phyloP scores from a whole-genome alignment of 2,329 filamentous ascomycete species.

The Coniochaeta sp. region DNA sequence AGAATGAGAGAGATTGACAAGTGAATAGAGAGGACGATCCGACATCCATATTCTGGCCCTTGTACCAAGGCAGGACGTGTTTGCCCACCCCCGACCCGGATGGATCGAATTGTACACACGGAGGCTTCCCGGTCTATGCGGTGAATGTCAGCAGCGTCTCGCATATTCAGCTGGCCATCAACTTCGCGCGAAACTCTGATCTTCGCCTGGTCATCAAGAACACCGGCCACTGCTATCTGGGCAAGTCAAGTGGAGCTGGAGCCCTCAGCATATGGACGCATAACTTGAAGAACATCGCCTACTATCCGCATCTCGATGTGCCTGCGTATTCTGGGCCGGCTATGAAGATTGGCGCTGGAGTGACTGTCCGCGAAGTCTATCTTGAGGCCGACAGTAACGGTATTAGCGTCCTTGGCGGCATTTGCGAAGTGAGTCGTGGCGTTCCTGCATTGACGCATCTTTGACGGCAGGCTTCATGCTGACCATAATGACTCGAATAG shows the following conservation, averaged over 20 bases:
- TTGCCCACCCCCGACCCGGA: slow-evolving; percentile 7
- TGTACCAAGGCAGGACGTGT: slow-evolving; percentile 9
- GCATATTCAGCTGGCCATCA: slow-evolving; percentile 27
- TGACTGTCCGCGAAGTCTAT: slow-evolving; percentile 25
- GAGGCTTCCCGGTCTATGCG: slow-evolving; percentile 26
- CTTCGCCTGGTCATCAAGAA: slow-evolving; percentile 44
- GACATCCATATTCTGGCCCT: slow-evolving; percentile 26
- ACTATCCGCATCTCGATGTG: slow-evolving; percentile 24
- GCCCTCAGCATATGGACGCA: slow-evolving; percentile 43
- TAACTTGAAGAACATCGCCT: slow-evolving; percentile 32
- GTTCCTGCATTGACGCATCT: slow-evolving; percentile 4
- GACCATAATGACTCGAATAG: slow-evolving; percentile 18
- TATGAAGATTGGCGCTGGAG: slow-evolving; percentile 28
- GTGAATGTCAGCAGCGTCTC: slow-evolving; percentile 27
- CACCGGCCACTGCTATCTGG: slow-evolving; percentile 39
- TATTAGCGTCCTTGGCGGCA: slow-evolving; percentile 21
- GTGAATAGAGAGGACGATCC: slow-evolving; percentile 23
- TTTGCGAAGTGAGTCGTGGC: too few species aligned
- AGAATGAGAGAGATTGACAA: too few species aligned
- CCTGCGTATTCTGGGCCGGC: slow-evolving; percentile 25
- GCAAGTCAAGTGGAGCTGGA: slow-evolving; percentile 37
- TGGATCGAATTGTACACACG: slow-evolving; percentile 21
- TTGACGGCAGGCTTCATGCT: slow-evolving; percentile 39
- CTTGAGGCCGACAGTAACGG: slow-evolving; percentile 20
- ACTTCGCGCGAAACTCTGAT: slow-evolving; percentile 34